These are phyloP conservation scores for Phaseolus coccineus DNA, from an alignment of 331 rosid genomes.

Conservation along the genomic window DNA sequence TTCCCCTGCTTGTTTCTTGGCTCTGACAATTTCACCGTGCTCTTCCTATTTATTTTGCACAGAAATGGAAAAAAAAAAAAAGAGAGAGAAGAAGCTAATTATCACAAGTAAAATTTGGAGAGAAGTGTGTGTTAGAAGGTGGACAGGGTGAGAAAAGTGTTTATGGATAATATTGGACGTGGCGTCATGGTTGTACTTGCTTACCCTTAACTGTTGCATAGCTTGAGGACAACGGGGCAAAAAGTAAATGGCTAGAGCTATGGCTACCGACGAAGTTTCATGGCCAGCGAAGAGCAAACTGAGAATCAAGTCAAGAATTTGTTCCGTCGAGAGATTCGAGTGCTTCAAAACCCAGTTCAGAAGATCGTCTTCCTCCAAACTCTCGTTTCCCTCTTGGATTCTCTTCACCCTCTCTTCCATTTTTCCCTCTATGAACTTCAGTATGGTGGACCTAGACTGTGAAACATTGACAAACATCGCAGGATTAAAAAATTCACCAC, in stretches of 20 bases:
- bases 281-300: slow-evolving; percentile 98
- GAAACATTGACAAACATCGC: slow-evolving; percentile 2
- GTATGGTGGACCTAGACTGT: slow-evolving; percentile 84
- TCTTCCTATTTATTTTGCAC: slow-evolving; percentile 63
- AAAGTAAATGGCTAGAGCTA: slow-evolving; percentile 84
- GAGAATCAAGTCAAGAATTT: slow-evolving; percentile 87
- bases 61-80: not conserved
- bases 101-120: not conserved
- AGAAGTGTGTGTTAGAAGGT: not conserved
- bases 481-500: not conserved
- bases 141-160: slow-evolving; percentile 2
- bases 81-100: not conserved
- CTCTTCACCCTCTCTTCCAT: slow-evolving; percentile 65
- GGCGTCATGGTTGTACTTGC: not conserved
- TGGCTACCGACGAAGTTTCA: slow-evolving; percentile 94
- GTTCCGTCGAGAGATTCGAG: slow-evolving; percentile 90
- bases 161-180: not conserved
- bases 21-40: slow-evolving; percentile 73
- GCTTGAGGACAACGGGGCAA: slow-evolving; percentile 78
- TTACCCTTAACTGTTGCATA: slow-evolving; percentile 73
- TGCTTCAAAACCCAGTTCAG: slow-evolving; percentile 90
- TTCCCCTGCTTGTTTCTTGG: slow-evolving; percentile 72
- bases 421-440: slow-evolving; percentile 82
- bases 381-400: slow-evolving; percentile 51
- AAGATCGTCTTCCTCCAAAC: slow-evolving; percentile 77